Evolutionary conservation across 345 rosid species (phyloP).

Genomic region (Aegle marmelos): DNA sequence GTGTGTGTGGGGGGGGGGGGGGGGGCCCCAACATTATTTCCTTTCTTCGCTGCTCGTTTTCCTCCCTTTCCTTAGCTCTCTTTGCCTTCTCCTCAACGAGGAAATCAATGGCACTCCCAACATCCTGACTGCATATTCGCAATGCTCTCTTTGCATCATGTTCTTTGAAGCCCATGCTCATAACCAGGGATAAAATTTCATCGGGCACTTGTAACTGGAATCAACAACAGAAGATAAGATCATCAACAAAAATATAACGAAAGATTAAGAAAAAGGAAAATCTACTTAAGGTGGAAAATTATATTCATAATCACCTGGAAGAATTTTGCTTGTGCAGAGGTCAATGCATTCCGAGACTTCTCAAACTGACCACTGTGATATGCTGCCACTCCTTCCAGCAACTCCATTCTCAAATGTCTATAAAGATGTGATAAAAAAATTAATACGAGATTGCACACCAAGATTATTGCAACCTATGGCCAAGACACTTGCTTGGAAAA

Average conservation of each 20-base stretch:
- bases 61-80: constrained; percentile 48
- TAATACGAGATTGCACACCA: constrained; percentile 9
- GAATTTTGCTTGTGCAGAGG: constrained; percentile 74
- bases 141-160: constrained; percentile 76
- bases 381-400: constrained; percentile 93
- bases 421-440: constrained; percentile 7
- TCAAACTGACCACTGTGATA: constrained; percentile 78
- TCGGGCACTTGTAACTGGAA: constrained; percentile 83
- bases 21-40: constrained; percentile 50
- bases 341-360: constrained; percentile 52
- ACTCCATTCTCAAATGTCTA: constrained; percentile 83
- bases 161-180: constrained; percentile 85
- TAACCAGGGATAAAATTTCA: constrained; percentile 68
- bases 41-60: constrained; percentile 44
- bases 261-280: not conserved
- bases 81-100: constrained; percentile 70
- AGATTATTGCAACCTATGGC: not conserved
- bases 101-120: constrained; percentile 71
- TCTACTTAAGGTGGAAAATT: not conserved
- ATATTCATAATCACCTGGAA: constrained; percentile 47
- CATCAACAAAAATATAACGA: not conserved
- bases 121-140: constrained; percentile 74
- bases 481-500: not conserved
- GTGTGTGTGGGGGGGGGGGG: no score
- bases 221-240: constrained; percentile 6